Conservation (phyloP, 2,329 filamentous ascomycete genomes). For the Aspergillus hiratsukae region DNA sequence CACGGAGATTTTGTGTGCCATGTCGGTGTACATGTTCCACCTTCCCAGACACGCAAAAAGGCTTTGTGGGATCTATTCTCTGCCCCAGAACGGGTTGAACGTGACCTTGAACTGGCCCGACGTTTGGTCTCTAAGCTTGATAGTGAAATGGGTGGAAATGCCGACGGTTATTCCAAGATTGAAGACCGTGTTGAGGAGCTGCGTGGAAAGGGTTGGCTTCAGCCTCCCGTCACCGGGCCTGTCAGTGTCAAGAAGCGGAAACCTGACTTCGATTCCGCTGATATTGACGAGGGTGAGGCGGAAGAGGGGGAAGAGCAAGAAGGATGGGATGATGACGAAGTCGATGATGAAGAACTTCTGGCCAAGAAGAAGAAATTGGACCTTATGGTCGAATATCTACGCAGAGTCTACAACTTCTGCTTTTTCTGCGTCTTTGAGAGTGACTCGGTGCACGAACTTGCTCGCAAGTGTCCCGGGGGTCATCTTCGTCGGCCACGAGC, state of each 20-base stretch:
- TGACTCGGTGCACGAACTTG: slow-evolving; percentile 93
- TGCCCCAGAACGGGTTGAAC: slow-evolving; percentile 85
- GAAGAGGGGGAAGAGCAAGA: slow-evolving; percentile 80
- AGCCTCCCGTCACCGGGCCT: slow-evolving; percentile 51
- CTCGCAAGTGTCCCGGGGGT: slow-evolving; percentile 93
- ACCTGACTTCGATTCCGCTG: slow-evolving; percentile 43
- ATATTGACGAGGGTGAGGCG: slow-evolving; percentile 54
- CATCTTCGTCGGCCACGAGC: slow-evolving; percentile 87
- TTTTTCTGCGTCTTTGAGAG: slow-evolving; percentile 99
- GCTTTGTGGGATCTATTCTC: slow-evolving; percentile 96
- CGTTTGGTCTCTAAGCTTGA: slow-evolving; percentile 82
- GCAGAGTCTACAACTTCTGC: slow-evolving; percentile 96
- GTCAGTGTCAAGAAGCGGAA: slow-evolving; percentile 52
- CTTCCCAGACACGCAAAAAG: slow-evolving; percentile 82
- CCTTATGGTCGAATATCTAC: slow-evolving; percentile 90
- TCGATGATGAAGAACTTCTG: slow-evolving; percentile 83
- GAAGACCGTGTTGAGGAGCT: slow-evolving; percentile 83
- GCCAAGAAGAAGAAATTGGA: slow-evolving; percentile 96
- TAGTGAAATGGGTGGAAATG: slow-evolving; percentile 70
- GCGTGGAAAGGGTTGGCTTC: slow-evolving; percentile 69
- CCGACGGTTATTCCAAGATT: slow-evolving; percentile 73
- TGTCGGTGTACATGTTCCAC: slow-evolving; percentile 90
- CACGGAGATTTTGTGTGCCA: slow-evolving; percentile 97
- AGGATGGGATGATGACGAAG: slow-evolving; percentile 62
- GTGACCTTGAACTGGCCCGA: slow-evolving; percentile 78